Evolutionary conservation across 176 grass and related monocot genomes (phyloP), one percentile per base, ranked within the genome.

Genomic region (Triticum turgidum): DNA sequence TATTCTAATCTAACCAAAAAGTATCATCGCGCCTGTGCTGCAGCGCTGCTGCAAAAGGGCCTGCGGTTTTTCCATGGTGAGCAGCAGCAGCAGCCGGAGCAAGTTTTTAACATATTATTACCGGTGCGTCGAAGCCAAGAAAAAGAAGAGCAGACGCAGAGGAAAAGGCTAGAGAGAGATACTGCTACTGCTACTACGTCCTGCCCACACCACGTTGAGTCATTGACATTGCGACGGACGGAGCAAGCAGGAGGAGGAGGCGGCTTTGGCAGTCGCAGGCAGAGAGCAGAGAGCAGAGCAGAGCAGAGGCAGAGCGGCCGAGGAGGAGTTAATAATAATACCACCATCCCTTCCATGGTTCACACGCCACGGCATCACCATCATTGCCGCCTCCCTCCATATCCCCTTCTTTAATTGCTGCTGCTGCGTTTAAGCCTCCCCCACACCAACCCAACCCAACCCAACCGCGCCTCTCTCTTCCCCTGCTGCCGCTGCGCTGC

Each of bases 301-400:
- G 34, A 37, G 37, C 32, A 32, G 32, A 44, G 42, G 69, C 41
- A 68, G 32, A n/a, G 74, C 67, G 47, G 72, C 74, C 66, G 84
- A 89, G 79, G 83, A 65, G 69, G 65, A 87, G 79, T 91, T 87
- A 90, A 93, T 93, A 86, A 91, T 89, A 74, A 5, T 13, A 49
- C 3, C 45, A 47, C 4, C 47, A 49, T 4, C 51, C 5, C 47
- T 49, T 67, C 74, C 92, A 94, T 89, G 88, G 85, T 88, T 88
- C 69, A 89, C 92, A 90, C 88, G 88, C 85, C 92, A 92, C 85
- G 83, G 66, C 78, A 92, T 90, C 83, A 86, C 76, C 78, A 92
- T 90, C 83, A 86, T 88, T 80, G 79, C 25, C 88, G 39, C 84
- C 83, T 52, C 11, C 79, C 65, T 76, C 87, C 82, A 77, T 77